Percentiles rank a stretch among this genome's conserved stretches.
phyloP scores from a whole-genome alignment of 768 basidiomycete genomes.

The Trametes sanguinea region DNA sequence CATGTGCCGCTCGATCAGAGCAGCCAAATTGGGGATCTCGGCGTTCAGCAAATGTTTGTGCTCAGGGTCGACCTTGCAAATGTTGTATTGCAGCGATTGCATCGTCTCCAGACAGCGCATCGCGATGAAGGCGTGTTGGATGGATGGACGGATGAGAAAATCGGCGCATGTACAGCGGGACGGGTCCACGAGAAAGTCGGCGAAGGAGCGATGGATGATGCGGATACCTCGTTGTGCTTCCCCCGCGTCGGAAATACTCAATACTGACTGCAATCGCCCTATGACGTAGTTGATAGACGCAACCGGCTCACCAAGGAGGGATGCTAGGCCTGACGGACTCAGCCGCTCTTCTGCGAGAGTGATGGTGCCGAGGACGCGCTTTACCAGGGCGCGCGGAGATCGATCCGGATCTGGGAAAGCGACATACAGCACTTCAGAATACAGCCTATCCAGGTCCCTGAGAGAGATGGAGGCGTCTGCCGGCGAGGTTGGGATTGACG shows the following conservation, averaged over 20 bases:
- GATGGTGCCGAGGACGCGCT: not conserved
- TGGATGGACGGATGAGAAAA: slow-evolving; percentile 6
- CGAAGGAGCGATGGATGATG: slow-evolving; percentile 26
- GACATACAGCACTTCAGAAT: slow-evolving; percentile 4
- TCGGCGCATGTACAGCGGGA: slow-evolving; percentile 16
- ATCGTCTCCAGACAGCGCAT: not conserved
- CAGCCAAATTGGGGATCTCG: not conserved
- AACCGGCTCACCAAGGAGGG: not conserved
- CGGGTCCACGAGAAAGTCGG: slow-evolving; percentile 24
- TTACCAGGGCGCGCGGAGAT: not conserved
- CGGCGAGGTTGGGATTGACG: no score
- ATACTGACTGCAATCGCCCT: slow-evolving; percentile 15
- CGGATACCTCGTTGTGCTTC: slow-evolving; percentile 10
- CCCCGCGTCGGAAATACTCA: slow-evolving; percentile 10
- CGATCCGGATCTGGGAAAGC: not conserved
- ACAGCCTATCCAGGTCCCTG: slow-evolving; percentile 18
- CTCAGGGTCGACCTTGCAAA: slow-evolving; percentile 1
- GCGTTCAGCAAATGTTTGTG: not conserved
- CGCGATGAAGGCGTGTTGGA: slow-evolving; percentile 2
- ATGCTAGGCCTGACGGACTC: not conserved
- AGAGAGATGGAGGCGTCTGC: not conserved
- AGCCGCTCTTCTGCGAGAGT: slow-evolving; percentile 1
- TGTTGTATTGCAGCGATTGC: slow-evolving; percentile 1
- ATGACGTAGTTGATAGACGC: no score
- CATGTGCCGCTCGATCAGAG: slow-evolving; percentile 8